Percentiles rank a stretch among this genome's conserved stretches.
Evolutionary conservation across 2,329 filamentous ascomycete species (phyloP).

Genomic region (Dissoconium aciculare): DNA sequence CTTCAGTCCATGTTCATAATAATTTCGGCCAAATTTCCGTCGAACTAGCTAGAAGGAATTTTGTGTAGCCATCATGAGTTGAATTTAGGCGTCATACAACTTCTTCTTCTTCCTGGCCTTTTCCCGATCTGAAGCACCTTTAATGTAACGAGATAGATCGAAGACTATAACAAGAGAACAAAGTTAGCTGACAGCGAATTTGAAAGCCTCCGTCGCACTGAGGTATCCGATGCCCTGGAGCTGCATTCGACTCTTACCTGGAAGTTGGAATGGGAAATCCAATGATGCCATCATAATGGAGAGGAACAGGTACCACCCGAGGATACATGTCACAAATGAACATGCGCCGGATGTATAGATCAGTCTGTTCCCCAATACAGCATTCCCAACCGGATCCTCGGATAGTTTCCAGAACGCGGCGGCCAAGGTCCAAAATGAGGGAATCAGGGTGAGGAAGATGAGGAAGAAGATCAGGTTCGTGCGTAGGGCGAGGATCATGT

Average conservation of each 20-base stretch:
- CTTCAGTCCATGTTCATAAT: too few relatives aligned
- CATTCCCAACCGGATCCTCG: conserved; percentile 18
- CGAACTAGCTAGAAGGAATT: too few relatives aligned
- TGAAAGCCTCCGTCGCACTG: too few relatives aligned
- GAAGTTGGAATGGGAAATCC: conserved; percentile 39
- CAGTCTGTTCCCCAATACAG: conserved; percentile 12
- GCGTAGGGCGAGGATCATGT: conserved; percentile 53
- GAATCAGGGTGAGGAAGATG: conserved; percentile 50
- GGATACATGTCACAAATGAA: conserved; percentile 33
- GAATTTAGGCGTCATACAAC: conserved; percentile 11
- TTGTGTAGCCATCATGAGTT: neutral
- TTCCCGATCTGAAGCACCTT: conserved; percentile 28
- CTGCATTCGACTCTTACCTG: conserved; percentile 23
- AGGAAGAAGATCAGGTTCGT: conserved; percentile 57
- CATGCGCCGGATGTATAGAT: conserved; percentile 33
- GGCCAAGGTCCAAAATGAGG: conserved; percentile 45
- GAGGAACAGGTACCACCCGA: conserved; percentile 40
- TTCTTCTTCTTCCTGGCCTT: conserved; percentile 18
- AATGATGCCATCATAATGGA: conserved; percentile 40
- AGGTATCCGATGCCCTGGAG: too few relatives aligned
- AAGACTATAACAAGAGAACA: conserved; percentile 27
- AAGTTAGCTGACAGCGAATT: conserved; percentile 4
- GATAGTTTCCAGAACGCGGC: conserved; percentile 46
- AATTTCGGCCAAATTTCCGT: too few relatives aligned
- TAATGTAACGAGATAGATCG: conserved; percentile 31